A percentile compares a stretch with the other conserved stretches of the same genome.
Evolutionary conservation across 345 rosid genomes (phyloP).

Genomic region (Anastatica hierochuntica): DNA sequence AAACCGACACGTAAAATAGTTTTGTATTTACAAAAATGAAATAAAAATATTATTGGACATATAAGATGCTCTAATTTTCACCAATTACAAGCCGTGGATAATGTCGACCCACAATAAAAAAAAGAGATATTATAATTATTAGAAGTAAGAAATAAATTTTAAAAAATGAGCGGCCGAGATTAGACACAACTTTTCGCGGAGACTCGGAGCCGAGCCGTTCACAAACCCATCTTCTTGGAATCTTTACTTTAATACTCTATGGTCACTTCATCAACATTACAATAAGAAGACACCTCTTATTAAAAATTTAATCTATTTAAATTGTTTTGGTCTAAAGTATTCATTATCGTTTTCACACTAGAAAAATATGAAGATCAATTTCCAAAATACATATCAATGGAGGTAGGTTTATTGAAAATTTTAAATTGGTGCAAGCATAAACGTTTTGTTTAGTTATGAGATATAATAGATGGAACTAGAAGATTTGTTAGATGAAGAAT

Average conservation of each 20-base stretch:
- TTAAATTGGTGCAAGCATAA: no score
- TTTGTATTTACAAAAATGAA: no score
- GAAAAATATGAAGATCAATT: no score
- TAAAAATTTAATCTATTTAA: no score
- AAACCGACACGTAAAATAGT: neutral
- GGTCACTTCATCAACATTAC: slow-evolving; percentile 11
- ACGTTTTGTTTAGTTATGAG: no score
- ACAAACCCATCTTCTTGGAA: slow-evolving; percentile 68
- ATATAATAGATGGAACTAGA: no score
- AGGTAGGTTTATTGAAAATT: no score
- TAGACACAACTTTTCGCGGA: slow-evolving; percentile 62
- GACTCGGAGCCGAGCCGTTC: slow-evolving; percentile 97
- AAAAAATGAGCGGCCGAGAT: slow-evolving; percentile 52
- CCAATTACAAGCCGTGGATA: neutral
- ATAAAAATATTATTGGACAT: neutral
- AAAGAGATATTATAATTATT: neutral
- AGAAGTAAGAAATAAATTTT: neutral
- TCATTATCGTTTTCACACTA: no score
- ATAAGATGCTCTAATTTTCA: slow-evolving; percentile 9
- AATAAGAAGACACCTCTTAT: no score
- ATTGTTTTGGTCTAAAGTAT: no score
- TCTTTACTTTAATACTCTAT: slow-evolving; percentile 25
- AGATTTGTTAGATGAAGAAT: no score
- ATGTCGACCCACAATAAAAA: slow-evolving; percentile 5
- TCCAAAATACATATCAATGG: no score